Percentiles rank a stretch among this genome's conserved stretches.
Conservation (phyloP, 192 early-diverging fungal genomes). For the Dissophora globulifera region DNA sequence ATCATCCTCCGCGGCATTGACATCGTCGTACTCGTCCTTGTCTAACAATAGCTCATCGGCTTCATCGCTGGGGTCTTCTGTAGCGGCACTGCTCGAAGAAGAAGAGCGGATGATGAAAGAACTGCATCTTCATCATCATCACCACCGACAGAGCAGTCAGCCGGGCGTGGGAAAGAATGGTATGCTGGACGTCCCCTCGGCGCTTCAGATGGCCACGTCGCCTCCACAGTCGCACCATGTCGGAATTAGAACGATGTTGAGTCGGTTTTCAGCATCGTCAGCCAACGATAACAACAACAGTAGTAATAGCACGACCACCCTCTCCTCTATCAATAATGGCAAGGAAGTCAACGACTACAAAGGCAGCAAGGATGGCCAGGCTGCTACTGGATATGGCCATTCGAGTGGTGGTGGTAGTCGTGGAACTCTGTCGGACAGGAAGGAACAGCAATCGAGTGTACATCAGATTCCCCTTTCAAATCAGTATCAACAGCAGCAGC, state of each 20-base stretch:
- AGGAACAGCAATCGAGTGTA: too few relatives aligned
- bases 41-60: constrained; percentile 37
- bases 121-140: constrained; percentile 2
- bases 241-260: constrained; percentile 40
- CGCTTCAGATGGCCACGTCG: constrained; percentile 2
- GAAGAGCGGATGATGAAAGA: constrained; percentile 30
- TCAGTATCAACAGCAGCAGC: constrained; percentile 18
- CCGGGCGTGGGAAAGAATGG: not conserved
- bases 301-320: too few relatives aligned
- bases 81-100: constrained; percentile 34
- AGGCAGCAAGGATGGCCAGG: too few relatives aligned
- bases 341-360: not conserved
- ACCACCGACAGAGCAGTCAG: not conserved
- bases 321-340: too few relatives aligned
- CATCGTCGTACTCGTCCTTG: constrained; percentile 24
- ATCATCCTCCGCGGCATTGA: constrained; percentile 32
- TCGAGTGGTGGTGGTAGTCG: too few relatives aligned
- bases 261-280: constrained; percentile 24
- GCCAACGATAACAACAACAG: constrained; percentile 6
- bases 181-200: constrained; percentile 9
- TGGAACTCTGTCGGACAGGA: too few relatives aligned
- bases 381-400: too few relatives aligned
- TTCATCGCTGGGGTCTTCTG: constrained; percentile 33
- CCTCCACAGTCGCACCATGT: constrained; percentile 31
- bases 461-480: not conserved